Percentiles rank a stretch among this genome's conserved stretches.
Evolutionary conservation across 805 yeast species (phyloP).

Genomic region (Pichia sporocuriosa): DNA sequence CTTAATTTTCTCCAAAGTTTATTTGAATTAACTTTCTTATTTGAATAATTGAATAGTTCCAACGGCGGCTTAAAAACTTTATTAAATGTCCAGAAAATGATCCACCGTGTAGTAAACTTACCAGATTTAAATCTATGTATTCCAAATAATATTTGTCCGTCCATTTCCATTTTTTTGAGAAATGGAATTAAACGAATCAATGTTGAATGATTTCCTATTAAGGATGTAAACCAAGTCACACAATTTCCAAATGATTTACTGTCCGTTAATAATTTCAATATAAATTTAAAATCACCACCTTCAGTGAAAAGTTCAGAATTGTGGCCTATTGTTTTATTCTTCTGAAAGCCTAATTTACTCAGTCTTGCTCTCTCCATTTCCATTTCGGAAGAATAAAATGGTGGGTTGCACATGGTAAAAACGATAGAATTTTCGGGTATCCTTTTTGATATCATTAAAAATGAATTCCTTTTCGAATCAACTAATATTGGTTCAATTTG

Average conservation of each 20-base stretch:
- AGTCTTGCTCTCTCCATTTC: slow-evolving; percentile 26
- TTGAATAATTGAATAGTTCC: slow-evolving; percentile 9
- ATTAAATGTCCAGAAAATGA: slow-evolving; percentile 32
- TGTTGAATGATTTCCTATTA: slow-evolving; percentile 13
- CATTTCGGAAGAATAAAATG: slow-evolving; percentile 35
- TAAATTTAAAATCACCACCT: slow-evolving; percentile 43
- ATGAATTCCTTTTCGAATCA: slow-evolving; percentile 4
- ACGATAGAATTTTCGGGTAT: slow-evolving; percentile 10
- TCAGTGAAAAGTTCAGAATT: slow-evolving; percentile 33
- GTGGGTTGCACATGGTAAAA: slow-evolving; percentile 47
- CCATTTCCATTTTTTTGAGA: not conserved
- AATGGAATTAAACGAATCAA: not conserved
- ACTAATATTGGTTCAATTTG: slow-evolving; percentile 16
- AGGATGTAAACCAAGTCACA: slow-evolving; percentile 13
- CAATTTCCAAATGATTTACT: slow-evolving; percentile 4
- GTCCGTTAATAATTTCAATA: slow-evolving; percentile 18
- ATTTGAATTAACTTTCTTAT: not conserved
- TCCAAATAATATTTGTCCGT: slow-evolving; percentile 20
- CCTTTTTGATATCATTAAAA: not conserved
- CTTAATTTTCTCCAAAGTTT: not conserved
- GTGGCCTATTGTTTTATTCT: slow-evolving; percentile 26
- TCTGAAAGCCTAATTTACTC: slow-evolving; percentile 20
- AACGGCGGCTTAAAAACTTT: slow-evolving; percentile 12
- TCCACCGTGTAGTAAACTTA: slow-evolving; percentile 30
- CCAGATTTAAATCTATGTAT: slow-evolving; percentile 28